Conservation (phyloP, 495 filamentous ascomycete genomes). For the Thozetella sp. region DNA sequence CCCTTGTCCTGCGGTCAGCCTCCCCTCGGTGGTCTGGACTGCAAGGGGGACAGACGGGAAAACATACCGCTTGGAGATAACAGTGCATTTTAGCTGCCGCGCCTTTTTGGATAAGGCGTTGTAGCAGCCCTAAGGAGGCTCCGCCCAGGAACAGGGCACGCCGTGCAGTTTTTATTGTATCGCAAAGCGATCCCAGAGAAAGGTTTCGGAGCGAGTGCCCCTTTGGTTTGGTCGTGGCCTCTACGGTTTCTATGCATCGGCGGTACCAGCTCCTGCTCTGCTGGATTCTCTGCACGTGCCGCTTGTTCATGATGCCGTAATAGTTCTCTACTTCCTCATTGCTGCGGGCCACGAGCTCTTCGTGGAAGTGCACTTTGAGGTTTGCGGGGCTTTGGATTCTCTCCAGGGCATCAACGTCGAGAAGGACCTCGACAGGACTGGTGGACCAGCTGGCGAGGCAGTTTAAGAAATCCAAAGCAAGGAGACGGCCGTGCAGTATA, state of each 20-base stretch:
- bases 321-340: not conserved
- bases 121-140: not conserved
- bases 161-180: not conserved
- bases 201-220: not conserved
- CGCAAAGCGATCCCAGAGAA: not conserved
- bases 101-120: not conserved
- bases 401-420: slow-evolving; percentile 1
- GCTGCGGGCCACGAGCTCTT: slow-evolving; percentile 3
- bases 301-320: not conserved
- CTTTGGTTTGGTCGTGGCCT: not conserved
- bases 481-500: slow-evolving; percentile 5
- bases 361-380: slow-evolving; percentile 7
- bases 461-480: not conserved
- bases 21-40: not conserved
- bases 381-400: slow-evolving; percentile 3
- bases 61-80: slow-evolving; percentile 6
- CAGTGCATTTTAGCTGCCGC: slow-evolving; percentile 2
- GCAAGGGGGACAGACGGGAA: not conserved
- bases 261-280: not conserved
- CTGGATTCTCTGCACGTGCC: not conserved
- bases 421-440: not conserved
- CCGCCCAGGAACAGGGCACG: slow-evolving; percentile 6
- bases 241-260: not conserved
- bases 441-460: not conserved
- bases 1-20: not conserved